Conservation (phyloP, 1,284 basidiomycete species). For the Xerocomus subilludens region DNA sequence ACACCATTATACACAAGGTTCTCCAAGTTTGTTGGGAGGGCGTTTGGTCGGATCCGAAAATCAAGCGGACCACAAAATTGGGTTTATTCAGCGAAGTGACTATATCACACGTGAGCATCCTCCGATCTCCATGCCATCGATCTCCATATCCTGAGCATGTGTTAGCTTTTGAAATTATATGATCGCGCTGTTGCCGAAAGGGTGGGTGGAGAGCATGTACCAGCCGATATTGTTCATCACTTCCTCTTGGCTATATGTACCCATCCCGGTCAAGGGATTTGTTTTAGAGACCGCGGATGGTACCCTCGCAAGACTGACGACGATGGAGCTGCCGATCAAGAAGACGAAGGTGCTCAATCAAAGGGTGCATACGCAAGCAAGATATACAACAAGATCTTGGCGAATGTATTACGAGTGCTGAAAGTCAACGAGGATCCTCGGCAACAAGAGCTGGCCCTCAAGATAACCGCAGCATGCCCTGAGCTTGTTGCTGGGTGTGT, state of each 20-base stretch:
- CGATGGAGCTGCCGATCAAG: slow-evolving; percentile 39
- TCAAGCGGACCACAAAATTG: slow-evolving; percentile 76
- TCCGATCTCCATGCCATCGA: not conserved
- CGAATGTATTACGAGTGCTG: slow-evolving; percentile 77
- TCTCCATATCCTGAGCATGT: slow-evolving; percentile 4
- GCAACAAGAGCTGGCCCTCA: slow-evolving; percentile 86
- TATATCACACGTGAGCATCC: slow-evolving; percentile 65
- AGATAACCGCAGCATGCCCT: slow-evolving; percentile 83
- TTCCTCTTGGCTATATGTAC: slow-evolving; percentile 91
- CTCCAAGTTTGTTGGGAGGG: slow-evolving; percentile 69
- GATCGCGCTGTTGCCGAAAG: slow-evolving; percentile 67
- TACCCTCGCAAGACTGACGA: slow-evolving; percentile 74
- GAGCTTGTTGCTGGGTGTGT: slow-evolving; percentile 84
- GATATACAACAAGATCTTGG: slow-evolving; percentile 88
- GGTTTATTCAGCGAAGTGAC: slow-evolving; percentile 72
- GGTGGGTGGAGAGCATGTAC: slow-evolving; percentile 63
- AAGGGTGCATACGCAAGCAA: slow-evolving; percentile 56
- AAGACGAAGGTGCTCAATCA: slow-evolving; percentile 44
- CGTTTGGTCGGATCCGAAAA: slow-evolving; percentile 75
- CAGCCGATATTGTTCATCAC: slow-evolving; percentile 87
- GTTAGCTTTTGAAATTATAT: slow-evolving; percentile 75
- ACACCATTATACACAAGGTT: slow-evolving; percentile 64
- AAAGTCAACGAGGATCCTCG: slow-evolving; percentile 86
- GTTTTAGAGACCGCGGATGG: slow-evolving; percentile 92
- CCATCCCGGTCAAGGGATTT: slow-evolving; percentile 84